Percentiles rank a stretch among this genome's conserved stretches.
Evolutionary conservation across 2,329 filamentous ascomycete species (phyloP).

Genomic region (Curvularia lunata): DNA sequence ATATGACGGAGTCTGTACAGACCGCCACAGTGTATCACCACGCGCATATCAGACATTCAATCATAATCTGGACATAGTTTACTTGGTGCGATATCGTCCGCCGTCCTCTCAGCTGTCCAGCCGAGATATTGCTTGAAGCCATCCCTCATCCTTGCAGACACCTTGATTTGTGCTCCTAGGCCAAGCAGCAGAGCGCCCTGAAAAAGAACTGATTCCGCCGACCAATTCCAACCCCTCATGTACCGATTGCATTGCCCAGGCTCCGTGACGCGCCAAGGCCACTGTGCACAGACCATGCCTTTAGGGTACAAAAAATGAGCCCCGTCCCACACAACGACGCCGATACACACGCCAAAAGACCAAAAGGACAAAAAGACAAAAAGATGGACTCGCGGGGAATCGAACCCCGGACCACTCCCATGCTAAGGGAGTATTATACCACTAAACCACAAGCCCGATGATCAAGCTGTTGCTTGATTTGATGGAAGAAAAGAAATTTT

Average conservation of each 20-base stretch:
- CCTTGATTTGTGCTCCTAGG: background rate
- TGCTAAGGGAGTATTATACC: constrained; percentile 28
- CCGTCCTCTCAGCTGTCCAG: background rate
- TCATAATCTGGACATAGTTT: background rate
- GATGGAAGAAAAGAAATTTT: too few species aligned
- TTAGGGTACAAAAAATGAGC: background rate
- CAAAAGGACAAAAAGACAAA: too few species aligned
- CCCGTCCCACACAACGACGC: background rate
- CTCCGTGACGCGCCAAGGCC: background rate
- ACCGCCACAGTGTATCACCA: background rate
- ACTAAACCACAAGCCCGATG: constrained; percentile 27
- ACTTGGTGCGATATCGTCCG: background rate
- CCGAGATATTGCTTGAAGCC: too few species aligned
- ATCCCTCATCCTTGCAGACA: too few species aligned
- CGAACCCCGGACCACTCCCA: constrained; percentile 23
- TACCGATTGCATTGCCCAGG: background rate
- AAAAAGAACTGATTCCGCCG: background rate
- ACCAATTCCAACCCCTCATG: too few species aligned
- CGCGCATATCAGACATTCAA: background rate
- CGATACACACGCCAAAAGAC: background rate
- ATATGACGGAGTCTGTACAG: background rate
- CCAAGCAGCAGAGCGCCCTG: background rate
- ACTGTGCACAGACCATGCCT: background rate
- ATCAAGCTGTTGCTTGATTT: constrained; percentile 5
- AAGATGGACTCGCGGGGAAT: constrained; percentile 17